Conservation (phyloP, 192 early-diverging fungal genomes). For the Geosiphon pyriformis region DNA sequence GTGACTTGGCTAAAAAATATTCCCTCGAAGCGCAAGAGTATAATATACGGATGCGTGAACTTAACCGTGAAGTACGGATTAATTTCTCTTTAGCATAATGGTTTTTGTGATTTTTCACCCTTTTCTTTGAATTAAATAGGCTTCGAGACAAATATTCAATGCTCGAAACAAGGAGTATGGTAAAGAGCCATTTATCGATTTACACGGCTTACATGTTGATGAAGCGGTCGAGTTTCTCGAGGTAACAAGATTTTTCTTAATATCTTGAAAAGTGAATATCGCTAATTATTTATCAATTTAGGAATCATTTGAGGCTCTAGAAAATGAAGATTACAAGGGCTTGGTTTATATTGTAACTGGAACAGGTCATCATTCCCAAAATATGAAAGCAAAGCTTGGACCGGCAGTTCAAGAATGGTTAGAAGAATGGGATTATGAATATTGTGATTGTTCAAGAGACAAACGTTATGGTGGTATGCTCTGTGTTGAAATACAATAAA, state of each 20-base stretch:
- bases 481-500: conserved; percentile 26
- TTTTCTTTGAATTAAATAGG: conserved; percentile 29
- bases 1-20: conserved; percentile 35
- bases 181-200: conserved; percentile 44
- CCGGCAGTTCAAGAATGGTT: conserved; percentile 35
- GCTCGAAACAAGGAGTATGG: conserved; percentile 25
- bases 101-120: neutral
- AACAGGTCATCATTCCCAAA: conserved; percentile 39
- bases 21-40: conserved; percentile 41
- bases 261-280: neutral
- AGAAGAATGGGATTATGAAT: conserved; percentile 32
- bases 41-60: conserved; percentile 43
- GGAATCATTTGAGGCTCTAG: conserved; percentile 36
- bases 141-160: conserved; percentile 44
- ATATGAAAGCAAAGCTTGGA: conserved; percentile 27
- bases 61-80: neutral
- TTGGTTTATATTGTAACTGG: conserved; percentile 47
- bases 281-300: neutral
- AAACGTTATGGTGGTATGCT: conserved; percentile 31
- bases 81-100: neutral
- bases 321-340: conserved; percentile 34
- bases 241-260: neutral
- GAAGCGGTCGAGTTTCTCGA: conserved; percentile 41
- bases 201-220: conserved; percentile 48
- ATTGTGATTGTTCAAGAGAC: conserved; percentile 33